Percentiles rank a stretch among this genome's conserved stretches.
phyloP scores from a whole-genome alignment of 106 monocot genomes.

The Amphibolis antarctica region DNA sequence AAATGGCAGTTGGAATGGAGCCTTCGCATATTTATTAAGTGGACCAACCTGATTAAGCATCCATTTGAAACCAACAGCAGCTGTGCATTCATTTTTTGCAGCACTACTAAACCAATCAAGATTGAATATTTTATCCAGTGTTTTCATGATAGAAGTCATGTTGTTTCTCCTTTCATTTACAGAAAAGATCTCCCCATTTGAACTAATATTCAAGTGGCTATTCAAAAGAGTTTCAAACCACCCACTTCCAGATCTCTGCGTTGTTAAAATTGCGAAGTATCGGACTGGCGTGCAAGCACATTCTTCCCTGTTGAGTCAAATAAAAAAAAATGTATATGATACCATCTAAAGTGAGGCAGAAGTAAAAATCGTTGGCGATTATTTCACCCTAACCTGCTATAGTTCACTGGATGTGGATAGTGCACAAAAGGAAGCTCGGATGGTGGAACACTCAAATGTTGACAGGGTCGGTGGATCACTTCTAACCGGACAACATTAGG shows the following conservation, averaged over 20 bases:
- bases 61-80: slow-evolving; percentile 71
- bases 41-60: slow-evolving; percentile 69
- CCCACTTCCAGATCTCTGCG: slow-evolving; percentile 87
- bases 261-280: slow-evolving; percentile 63
- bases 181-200: slow-evolving; percentile 78
- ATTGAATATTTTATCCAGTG: slow-evolving; percentile 57
- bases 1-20: not conserved
- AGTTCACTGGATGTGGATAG: slow-evolving; percentile 44
- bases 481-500: slow-evolving; percentile 5
- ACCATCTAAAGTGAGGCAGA: not conserved
- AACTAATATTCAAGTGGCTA: slow-evolving; percentile 66
- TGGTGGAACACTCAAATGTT: slow-evolving; percentile 6
- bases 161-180: slow-evolving; percentile 47
- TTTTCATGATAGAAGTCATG: slow-evolving; percentile 35
- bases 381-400: slow-evolving; percentile 33
- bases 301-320: slow-evolving; percentile 38
- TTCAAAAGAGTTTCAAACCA: slow-evolving; percentile 84
- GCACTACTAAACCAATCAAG: slow-evolving; percentile 51
- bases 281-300: slow-evolving; percentile 64
- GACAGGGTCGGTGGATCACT: slow-evolving; percentile 19
- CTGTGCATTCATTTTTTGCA: slow-evolving; percentile 45
- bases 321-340: not conserved
- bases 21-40: not conserved
- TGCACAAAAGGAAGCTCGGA: slow-evolving; percentile 35
- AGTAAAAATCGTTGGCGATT: not conserved